Base-by-base conservation (phyloP, 176 grass and related monocot genomes). In the Paspalum vaginatum region DNA sequence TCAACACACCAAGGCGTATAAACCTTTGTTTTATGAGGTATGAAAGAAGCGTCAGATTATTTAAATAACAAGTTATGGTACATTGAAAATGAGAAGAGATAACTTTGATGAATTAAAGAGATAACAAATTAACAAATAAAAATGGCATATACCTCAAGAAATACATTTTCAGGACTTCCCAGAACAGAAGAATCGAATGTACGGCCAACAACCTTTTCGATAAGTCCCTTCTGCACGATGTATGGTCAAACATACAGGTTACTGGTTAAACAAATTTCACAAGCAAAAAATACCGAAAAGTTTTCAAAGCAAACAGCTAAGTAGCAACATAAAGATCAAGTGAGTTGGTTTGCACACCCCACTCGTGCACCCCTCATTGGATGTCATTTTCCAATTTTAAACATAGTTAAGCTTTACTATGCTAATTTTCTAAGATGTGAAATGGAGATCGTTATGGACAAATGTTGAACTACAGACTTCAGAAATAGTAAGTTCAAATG, bases 1-100 rank as follows among this genome's bases (percentile, higher is more conserved):
- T 91, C 92, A 79, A 94, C 48, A 45, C 92, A 94, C 92, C 92
- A 94, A 40, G 92, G 92, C 71, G 89, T 86, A 84, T 91, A 54
- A 72, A 88, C 89, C 92, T 94, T 80, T 76, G 6, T 14, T 77
- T 79, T 53, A 16, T 13, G 56, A 56, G 64, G 49, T 22, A 68
- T 79, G 83, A 79, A 86, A 50, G 6, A 0, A 79, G 17, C 13
- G 14, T 71, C 22, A 88, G 72, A 62, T 66, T 47, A 70, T 68
- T 15, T 46, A 70, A 44, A 64, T 11, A 83, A 70, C 16, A 78
- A 45, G 13, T 18, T 41, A 32, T 56, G 37, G 16, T 39, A 58
- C 24, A 18, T 14, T 43, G 2, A 57, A 55, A 38, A 27, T 9
- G 42, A 55, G 43, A 61, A 75, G 53, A 66, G 18, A 45, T 53